These are phyloP conservation scores for Stropharia rugosoannulata DNA, from an alignment of 768 basidiomycete genomes.

Conservation along the genomic window DNA sequence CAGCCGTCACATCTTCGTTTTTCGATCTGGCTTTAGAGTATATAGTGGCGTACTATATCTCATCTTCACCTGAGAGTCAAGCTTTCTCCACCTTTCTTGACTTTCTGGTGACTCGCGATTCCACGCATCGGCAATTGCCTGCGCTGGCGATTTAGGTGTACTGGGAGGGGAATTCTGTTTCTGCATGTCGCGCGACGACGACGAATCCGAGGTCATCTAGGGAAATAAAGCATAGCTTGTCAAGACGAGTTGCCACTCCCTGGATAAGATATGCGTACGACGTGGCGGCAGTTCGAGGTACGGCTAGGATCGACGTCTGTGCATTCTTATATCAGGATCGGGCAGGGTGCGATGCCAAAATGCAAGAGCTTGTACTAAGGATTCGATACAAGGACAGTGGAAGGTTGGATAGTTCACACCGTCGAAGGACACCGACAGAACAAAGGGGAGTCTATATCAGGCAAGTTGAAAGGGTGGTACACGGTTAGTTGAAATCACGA, in stretches of 20 bases:
- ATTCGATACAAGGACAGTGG: constrained; percentile 36
- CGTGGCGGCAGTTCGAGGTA: constrained; percentile 32
- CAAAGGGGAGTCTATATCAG: constrained; percentile 51
- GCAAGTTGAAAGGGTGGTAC: constrained; percentile 47
- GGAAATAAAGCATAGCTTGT: constrained; percentile 27
- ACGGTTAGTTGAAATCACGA: constrained; percentile 35
- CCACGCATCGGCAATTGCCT: constrained; percentile 72
- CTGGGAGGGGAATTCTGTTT: constrained; percentile 30
- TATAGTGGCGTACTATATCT: constrained; percentile 43
- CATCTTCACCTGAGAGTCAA: constrained; percentile 49
- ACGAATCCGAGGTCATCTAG: constrained; percentile 46
- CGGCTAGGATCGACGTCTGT: constrained; percentile 31
- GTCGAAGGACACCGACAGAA: constrained; percentile 28
- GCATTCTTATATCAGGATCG: constrained; percentile 46
- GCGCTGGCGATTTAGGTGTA: constrained; percentile 46
- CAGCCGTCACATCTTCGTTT: constrained; percentile 51
- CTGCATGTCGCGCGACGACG: constrained; percentile 32
- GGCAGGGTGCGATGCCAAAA: constrained; percentile 37
- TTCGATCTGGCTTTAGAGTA: constrained; percentile 27
- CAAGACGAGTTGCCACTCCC: constrained; percentile 17
- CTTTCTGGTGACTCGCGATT: constrained; percentile 57
- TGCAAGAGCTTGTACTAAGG: constrained; percentile 34
- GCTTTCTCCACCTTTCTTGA: constrained; percentile 55
- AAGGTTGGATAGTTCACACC: constrained; percentile 39
- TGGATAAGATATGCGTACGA: constrained; percentile 33